Base-by-base conservation (phyloP, 2,329 filamentous ascomycete species). In the Fusarium secorum region DNA sequence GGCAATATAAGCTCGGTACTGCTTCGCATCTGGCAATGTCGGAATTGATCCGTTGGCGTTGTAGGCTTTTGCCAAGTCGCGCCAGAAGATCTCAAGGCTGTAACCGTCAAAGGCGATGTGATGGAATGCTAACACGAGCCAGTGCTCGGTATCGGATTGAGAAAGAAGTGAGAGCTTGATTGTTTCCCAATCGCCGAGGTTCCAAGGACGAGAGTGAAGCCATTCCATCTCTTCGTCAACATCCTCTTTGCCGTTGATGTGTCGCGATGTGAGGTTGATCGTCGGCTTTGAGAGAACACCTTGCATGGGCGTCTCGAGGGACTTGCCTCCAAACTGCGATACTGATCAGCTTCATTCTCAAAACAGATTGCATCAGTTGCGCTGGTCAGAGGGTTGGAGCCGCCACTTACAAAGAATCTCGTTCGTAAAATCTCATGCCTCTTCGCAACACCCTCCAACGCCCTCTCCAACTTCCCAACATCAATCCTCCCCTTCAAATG, bases 11-110 rank as follows among this genome's bases (percentile, higher is more conserved):
- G 38, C 39, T 15, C 39, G 39, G 9, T 61, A 61, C 17, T 53
- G 48, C 15, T 61, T 61, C 17, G 38, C 15, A n/a, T 57, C 41
- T 9, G 58, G 39, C 4, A 58, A 11, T 6, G 55, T 7, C 1
- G 51, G 24, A 10, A 61, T 44, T 0, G 33, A 36, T 17, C 49
- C 35, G 0, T 36, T 54, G 24, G 39, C 30, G 15, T 24, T 32
- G 11, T 63, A 63, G 5, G 60, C 60, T 8, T 33, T 59, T 14
- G 35, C 53, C 20, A 63, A 13, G 38, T 63, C 60, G 36, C 53
- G 35, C 32, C 53, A 56, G n/a, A 63, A 58, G 24, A 63, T 38
- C 26, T 63, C 51, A 7, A 55, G 30, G 7, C 60, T 63, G 44
- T 58, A 58, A 0, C 60, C 60, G 5, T 63, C 60, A 10, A 63